phyloP scores from a whole-genome alignment of 2,329 filamentous ascomycete species.

The Fusarium setosum region DNA sequence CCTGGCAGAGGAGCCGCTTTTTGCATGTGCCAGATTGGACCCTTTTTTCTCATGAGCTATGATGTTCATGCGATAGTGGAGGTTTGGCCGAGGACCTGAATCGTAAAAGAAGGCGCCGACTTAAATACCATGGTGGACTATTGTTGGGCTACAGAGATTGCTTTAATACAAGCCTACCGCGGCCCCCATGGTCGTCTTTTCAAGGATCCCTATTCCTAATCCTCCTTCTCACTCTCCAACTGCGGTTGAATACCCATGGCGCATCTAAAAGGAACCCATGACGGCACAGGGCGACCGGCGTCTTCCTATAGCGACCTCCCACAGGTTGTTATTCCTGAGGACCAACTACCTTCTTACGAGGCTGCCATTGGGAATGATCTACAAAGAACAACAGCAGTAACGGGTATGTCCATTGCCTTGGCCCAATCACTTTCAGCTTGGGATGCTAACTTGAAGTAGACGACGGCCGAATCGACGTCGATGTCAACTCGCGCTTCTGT shows the following conservation, averaged over 20 bases:
- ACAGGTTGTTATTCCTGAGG: conserved; percentile 13
- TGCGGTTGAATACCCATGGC: conserved; percentile 9
- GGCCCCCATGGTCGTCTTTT: neutral
- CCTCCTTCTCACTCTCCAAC: neutral
- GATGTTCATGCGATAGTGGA: neutral
- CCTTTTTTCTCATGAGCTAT: too few species aligned
- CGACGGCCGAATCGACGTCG: conserved; percentile 24
- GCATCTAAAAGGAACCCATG: neutral
- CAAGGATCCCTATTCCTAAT: neutral
- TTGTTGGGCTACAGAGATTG: neutral
- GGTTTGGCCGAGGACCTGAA: neutral
- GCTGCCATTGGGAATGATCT: conserved; percentile 10
- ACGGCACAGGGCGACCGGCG: neutral
- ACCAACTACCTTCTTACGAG: conserved; percentile 22
- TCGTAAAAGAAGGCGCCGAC: neutral
- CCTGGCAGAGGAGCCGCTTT: neutral
- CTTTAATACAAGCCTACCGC: neutral
- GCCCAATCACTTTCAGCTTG: neutral
- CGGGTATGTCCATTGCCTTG: neutral
- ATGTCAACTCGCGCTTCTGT: conserved; percentile 27
- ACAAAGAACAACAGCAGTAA: conserved; percentile 11
- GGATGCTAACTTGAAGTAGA: conserved; percentile 5
- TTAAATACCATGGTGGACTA: neutral
- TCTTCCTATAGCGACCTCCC: conserved; percentile 23
- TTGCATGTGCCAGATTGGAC: neutral